Evolutionary conservation across 139 green algal species (phyloP).

Genomic region (Pleodorina starrii): DNA sequence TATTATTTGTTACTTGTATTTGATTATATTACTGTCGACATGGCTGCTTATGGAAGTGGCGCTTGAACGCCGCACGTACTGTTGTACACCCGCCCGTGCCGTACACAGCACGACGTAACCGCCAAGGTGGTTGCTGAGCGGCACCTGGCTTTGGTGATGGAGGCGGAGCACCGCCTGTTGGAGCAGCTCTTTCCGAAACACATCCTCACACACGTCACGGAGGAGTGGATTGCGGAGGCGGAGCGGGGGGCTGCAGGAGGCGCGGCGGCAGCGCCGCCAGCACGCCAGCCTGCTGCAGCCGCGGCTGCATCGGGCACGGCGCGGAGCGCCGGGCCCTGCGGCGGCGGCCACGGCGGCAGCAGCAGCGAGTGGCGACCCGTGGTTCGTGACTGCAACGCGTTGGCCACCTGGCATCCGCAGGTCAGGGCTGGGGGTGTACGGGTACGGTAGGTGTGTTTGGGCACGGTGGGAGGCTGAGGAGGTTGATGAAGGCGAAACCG

Average conservation of each 20-base stretch:
- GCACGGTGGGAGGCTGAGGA: no score
- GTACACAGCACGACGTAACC: constrained; percentile 36
- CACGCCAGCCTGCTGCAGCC: no score
- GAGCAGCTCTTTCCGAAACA: constrained; percentile 50
- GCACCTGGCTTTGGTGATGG: constrained; percentile 42
- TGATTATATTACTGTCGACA: no score
- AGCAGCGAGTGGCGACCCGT: constrained; percentile 1
- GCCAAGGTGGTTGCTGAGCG: constrained; percentile 38
- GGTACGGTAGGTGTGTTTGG: no score
- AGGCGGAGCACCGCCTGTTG: constrained; percentile 49
- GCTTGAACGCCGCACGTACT: no score
- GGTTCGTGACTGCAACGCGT: constrained; percentile 22
- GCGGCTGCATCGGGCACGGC: not conserved
- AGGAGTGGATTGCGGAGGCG: constrained; percentile 26
- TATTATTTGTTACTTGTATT: no score
- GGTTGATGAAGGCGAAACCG: no score
- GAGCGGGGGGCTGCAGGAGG: not conserved
- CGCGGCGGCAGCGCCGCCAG: no score
- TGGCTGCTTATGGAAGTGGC: no score
- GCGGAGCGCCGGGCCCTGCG: not conserved
- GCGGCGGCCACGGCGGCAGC: not conserved
- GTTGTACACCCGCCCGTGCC: no score
- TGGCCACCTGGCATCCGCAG: constrained; percentile 35
- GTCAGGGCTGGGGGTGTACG: no score
- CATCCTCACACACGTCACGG: constrained; percentile 30